phyloP scores from a whole-genome alignment of 1,139 yeast genomes.

The Wickerhamomyces sp. region DNA sequence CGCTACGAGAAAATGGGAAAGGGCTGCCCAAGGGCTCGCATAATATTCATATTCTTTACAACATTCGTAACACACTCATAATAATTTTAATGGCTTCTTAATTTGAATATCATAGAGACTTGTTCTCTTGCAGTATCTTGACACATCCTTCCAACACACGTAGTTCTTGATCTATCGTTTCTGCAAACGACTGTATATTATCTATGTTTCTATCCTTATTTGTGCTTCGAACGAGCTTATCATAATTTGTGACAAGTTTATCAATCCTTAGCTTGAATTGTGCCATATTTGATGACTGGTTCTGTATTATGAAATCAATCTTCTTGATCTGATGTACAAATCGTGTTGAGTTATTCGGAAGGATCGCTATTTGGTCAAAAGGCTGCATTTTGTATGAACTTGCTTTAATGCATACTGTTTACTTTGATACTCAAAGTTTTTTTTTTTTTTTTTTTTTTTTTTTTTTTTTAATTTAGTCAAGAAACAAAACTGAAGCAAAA shows the following conservation, averaged over 20 bases:
- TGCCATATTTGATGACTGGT: constrained; percentile 1
- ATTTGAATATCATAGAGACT: background rate
- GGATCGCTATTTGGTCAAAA: background rate
- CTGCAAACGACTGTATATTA: constrained; percentile 5
- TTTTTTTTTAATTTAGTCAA: background rate
- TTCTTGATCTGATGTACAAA: constrained; percentile 5
- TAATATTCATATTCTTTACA: constrained; percentile 16
- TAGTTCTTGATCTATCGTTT: constrained; percentile 5
- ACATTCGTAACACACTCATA: background rate
- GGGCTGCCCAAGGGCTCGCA: constrained; percentile 29
- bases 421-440: background rate
- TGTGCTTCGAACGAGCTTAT: background rate
- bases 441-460: background rate
- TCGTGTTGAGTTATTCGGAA: constrained; percentile 5
- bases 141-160: background rate
- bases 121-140: background rate
- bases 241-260: background rate
- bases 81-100: background rate
- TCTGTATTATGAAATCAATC: constrained; percentile 6
- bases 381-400: background rate
- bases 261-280: background rate
- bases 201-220: background rate
- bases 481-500: background rate
- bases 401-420: background rate
- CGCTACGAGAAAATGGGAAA: constrained; percentile 59